A percentile compares a stretch with the other conserved stretches of the same genome.
Conservation (phyloP, 441 rosid species). For the Adansonia grandidieri region DNA sequence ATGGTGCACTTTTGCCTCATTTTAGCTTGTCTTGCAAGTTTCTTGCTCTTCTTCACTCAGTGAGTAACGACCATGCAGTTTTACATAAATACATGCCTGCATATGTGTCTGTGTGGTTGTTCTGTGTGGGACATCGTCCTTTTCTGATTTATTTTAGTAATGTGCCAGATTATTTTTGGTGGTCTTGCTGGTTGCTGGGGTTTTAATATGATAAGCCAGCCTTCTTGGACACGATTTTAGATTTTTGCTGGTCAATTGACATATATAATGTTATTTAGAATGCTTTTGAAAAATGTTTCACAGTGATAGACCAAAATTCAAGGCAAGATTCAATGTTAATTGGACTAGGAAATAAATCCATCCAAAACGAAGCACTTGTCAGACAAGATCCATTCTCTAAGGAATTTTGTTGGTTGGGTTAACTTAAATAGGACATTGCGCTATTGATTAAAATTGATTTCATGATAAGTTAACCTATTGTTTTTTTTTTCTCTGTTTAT, state of each 20-base stretch:
- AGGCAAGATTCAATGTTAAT: background rate
- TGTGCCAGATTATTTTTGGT: background rate
- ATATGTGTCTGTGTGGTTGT: conserved; percentile 6
- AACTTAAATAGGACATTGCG: background rate
- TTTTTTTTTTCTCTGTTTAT: background rate
- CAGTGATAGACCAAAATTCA: background rate
- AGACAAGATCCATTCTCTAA: conserved; percentile 1
- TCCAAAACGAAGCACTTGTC: background rate
- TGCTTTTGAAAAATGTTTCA: background rate
- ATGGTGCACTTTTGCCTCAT: conserved; percentile 53
- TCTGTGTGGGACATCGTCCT: background rate
- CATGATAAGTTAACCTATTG: background rate
- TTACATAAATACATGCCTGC: background rate
- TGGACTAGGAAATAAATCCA: conserved; percentile 4
- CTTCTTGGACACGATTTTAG: conserved; percentile 6
- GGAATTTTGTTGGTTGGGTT: background rate
- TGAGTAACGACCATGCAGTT: conserved; percentile 45
- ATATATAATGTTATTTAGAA: background rate
- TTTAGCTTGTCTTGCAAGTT: conserved; percentile 81
- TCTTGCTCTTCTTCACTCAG: conserved; percentile 89
- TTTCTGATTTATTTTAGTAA: background rate
- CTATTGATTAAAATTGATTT: background rate
- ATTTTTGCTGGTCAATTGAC: background rate
- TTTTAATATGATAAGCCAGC: conserved; percentile 19
- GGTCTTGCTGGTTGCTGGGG: background rate